Conservation (phyloP, 257 asterid species). For the Nicotiana sylvestris region DNA sequence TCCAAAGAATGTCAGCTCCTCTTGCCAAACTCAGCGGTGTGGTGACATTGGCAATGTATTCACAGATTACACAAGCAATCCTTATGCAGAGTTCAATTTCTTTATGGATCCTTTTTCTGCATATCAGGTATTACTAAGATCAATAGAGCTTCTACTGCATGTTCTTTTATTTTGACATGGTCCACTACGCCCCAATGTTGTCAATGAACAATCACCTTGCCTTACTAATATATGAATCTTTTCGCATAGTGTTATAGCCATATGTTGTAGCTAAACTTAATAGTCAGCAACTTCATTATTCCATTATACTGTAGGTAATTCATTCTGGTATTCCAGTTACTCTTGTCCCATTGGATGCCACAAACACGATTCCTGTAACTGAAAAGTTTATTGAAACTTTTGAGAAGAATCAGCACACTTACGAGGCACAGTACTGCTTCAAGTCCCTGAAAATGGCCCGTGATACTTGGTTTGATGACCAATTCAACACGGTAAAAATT, state of each 20-base stretch:
- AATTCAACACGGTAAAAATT: constrained; percentile 55
- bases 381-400: constrained; percentile 38
- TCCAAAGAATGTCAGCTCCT: constrained; percentile 36
- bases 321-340: constrained; percentile 83
- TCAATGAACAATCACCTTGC: no score
- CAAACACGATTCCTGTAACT: constrained; percentile 76
- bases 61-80: constrained; percentile 62
- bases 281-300: neutral
- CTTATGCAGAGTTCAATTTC: constrained; percentile 79
- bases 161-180: neutral
- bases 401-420: constrained; percentile 68
- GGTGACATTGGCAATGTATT: constrained; percentile 66
- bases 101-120: constrained; percentile 94
- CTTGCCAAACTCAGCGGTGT: constrained; percentile 61
- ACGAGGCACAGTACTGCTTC: constrained; percentile 87
- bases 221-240: no score
- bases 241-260: neutral
- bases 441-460: constrained; percentile 67
- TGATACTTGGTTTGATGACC: constrained; percentile 60
- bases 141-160: neutral
- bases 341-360: constrained; percentile 87
- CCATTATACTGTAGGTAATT: constrained; percentile 44
- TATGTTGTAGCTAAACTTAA: neutral
- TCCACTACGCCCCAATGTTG: no score
- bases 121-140: constrained; percentile 54